Base-by-base conservation (phyloP, 345 rosid species). In the Acer yangbiense region DNA sequence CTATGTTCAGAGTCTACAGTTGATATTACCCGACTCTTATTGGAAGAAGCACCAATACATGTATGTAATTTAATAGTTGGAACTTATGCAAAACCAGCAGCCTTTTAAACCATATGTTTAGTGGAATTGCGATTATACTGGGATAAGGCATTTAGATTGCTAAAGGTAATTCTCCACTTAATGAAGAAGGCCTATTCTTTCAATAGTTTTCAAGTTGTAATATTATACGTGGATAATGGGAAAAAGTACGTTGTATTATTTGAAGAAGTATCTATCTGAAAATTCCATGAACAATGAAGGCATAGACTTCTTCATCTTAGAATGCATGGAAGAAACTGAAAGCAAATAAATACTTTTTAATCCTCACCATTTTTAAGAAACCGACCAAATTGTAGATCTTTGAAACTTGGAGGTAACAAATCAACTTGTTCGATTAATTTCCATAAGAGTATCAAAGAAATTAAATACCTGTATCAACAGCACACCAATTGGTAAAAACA, bases 291-390 rank as follows among this genome's bases (percentile, higher is more conserved):
- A 10, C 44, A 64, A 58, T 17, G 18, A 74, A 46, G n/a, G 21
- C 14, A 73, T 12, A 41, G 13, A 68, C 11, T 50, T 64, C 62
- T 50, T 50, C 44, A 64, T 48, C 23, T 48, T 4, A 48, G 29
- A 6, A 9, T 23, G 7, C 17, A 73, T n/a, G 16, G 27, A 39
- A 73, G 46, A 48, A 73, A 63, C 20, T 35, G 13, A 16, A 35
- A 13, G 7, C 20, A 39, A 4, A 11, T 32, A 60, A 39, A 67
- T 20, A 32, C 20, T 7, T 39, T 14, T 60, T 43, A 69, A 50
- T 20, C 64, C 82, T 81, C 71, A 87, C 88, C 90, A 46, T 77
- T 87, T 80, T 80, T 85, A 71, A 85, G 75, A 80, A 87, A 83
- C 10, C 77, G 82, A 7, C 79, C 62, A 70, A 87, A 80, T 55